phyloP scores from a whole-genome alignment of 2,329 filamentous ascomycete species.

The Madurella mycetomatis region DNA sequence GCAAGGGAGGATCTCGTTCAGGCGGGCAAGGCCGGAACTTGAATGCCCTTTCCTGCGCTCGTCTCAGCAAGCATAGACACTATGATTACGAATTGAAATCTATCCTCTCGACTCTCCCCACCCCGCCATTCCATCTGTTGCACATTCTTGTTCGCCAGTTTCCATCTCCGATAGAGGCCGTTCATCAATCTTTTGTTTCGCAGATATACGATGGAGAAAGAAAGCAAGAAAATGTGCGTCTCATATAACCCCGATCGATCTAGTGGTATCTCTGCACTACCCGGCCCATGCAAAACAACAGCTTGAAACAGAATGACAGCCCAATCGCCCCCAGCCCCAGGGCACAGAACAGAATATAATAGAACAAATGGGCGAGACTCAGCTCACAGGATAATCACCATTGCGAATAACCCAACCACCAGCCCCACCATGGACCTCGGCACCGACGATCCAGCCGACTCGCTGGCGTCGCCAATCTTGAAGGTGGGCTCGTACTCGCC shows the following conservation, averaged over 20 bases:
- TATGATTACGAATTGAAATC: background rate
- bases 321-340: too few relatives aligned
- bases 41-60: background rate
- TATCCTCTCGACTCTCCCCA: background rate
- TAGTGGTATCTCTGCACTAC: conserved; percentile 7
- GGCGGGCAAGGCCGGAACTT: background rate
- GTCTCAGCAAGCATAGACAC: background rate
- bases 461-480: conserved; percentile 25
- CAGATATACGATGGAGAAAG: background rate
- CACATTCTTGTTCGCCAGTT: too few relatives aligned
- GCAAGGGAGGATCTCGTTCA: background rate
- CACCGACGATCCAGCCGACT: conserved; percentile 4
- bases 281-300: background rate
- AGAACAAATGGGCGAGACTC: too few relatives aligned
- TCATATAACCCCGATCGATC: background rate
- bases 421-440: background rate
- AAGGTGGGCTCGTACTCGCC: conserved; percentile 31
- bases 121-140: too few relatives aligned
- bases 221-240: background rate
- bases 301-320: too few relatives aligned
- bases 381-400: background rate
- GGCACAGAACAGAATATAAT: too few relatives aligned
- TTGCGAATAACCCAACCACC: conserved; percentile 2
- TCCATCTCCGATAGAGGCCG: background rate
- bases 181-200: background rate